These are phyloP conservation scores for Hirsutella minnesotensis DNA, from an alignment of 2,329 filamentous ascomycete genomes.

Conservation along the genomic window DNA sequence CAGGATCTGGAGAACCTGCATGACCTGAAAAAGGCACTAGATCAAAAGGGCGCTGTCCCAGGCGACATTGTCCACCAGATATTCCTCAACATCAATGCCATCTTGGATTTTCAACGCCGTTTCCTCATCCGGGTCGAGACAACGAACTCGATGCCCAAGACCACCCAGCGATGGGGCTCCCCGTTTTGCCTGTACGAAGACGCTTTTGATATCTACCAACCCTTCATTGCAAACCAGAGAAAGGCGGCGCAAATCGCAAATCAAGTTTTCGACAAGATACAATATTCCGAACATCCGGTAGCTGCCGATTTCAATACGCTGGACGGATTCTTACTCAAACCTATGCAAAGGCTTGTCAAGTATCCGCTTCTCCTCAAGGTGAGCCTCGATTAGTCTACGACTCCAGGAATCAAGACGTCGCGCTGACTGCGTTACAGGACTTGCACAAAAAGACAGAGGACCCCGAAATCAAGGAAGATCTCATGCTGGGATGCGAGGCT, in stretches of 20 bases:
- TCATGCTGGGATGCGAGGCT: slow-evolving; percentile 66
- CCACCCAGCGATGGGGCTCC: slow-evolving; percentile 85
- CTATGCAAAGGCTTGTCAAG: slow-evolving; percentile 90
- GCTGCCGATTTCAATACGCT: slow-evolving; percentile 79
- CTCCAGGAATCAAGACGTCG: no score
- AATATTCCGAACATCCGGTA: slow-evolving; percentile 62
- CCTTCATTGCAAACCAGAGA: slow-evolving; percentile 93
- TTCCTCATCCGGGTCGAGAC: slow-evolving; percentile 95
- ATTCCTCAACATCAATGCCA: slow-evolving; percentile 89
- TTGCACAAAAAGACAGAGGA: slow-evolving; percentile 76
- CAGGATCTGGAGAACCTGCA: slow-evolving; percentile 93
- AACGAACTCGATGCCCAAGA: slow-evolving; percentile 70
- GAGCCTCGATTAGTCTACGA: slow-evolving; percentile 11
- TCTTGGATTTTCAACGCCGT: slow-evolving; percentile 88
- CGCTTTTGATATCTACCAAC: slow-evolving; percentile 84
- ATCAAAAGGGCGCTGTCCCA: slow-evolving; percentile 76
- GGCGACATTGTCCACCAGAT: slow-evolving; percentile 90
- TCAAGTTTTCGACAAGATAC: slow-evolving; percentile 78
- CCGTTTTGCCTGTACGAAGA: slow-evolving; percentile 79
- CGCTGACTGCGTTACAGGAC: slow-evolving; percentile 40
- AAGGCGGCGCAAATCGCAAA: slow-evolving; percentile 79
- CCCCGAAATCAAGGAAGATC: slow-evolving; percentile 56
- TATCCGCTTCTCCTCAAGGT: slow-evolving; percentile 86
- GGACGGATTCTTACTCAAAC: slow-evolving; percentile 88
- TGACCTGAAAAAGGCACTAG: slow-evolving; percentile 78